phyloP scores from a whole-genome alignment of 2,329 filamentous ascomycete species.

The Aspergillus sp. region DNA sequence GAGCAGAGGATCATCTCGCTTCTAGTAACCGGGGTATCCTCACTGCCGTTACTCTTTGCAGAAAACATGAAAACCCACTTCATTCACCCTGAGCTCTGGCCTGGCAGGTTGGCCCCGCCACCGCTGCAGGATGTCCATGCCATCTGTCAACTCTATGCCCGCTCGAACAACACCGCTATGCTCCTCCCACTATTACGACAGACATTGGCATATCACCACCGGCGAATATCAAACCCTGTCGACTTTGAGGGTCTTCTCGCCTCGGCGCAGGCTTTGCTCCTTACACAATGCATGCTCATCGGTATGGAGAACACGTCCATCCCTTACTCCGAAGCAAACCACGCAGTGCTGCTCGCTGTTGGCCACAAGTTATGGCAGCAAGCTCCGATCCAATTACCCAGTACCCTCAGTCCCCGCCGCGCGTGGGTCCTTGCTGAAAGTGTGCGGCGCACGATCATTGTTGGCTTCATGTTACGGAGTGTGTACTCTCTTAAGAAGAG shows the following conservation, averaged over 20 bases:
- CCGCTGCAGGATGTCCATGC: slow-evolving; percentile 20
- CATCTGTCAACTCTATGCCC: slow-evolving; percentile 20
- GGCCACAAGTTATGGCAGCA: slow-evolving; percentile 24
- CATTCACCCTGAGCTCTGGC: slow-evolving; percentile 25
- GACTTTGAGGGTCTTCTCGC: slow-evolving; percentile 27
- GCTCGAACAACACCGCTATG: not conserved
- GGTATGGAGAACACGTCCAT: slow-evolving; percentile 11
- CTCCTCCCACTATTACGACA: slow-evolving; percentile 14
- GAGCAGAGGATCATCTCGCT: slow-evolving; percentile 20
- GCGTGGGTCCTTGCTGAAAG: slow-evolving; percentile 35
- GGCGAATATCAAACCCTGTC: slow-evolving; percentile 11
- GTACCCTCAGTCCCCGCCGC: slow-evolving; percentile 22
- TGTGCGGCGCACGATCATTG: slow-evolving; percentile 32
- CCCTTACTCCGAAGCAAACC: slow-evolving; percentile 18
- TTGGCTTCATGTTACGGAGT: slow-evolving; percentile 31
- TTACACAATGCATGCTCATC: slow-evolving; percentile 27
- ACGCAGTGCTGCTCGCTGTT: slow-evolving; percentile 19
- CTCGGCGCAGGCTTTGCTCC: slow-evolving; percentile 24
- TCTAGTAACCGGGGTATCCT: slow-evolving; percentile 20
- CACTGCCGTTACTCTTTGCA: slow-evolving; percentile 19
- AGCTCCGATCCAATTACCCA: slow-evolving; percentile 26
- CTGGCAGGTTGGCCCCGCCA: slow-evolving; percentile 2
- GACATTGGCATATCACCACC: slow-evolving; percentile 14
- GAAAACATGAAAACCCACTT: slow-evolving; percentile 23
- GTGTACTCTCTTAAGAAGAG: slow-evolving; percentile 29